Percentiles rank a stretch among this genome's conserved stretches.
These are phyloP conservation scores for Heliamphora pulchella DNA, from an alignment of 179 eudicot species.

Conservation along the genomic window DNA sequence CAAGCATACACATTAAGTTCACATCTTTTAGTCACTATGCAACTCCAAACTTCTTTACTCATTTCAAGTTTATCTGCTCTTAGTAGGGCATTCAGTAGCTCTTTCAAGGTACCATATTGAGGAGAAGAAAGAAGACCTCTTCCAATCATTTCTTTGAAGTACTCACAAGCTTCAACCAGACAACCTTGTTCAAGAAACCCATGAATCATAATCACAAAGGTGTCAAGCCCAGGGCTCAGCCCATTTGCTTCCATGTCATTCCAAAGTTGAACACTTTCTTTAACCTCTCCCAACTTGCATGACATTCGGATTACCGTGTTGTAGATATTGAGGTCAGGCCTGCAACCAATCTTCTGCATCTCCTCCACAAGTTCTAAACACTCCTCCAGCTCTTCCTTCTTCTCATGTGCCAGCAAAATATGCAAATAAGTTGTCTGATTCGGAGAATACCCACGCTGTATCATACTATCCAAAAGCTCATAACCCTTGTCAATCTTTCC, in stretches of 20 bases:
- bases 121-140: constrained; percentile 81
- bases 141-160: constrained; percentile 77
- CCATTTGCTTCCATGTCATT: constrained; percentile 62
- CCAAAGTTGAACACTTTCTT: constrained; percentile 61
- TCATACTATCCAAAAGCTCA: constrained; percentile 63
- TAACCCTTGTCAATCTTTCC: constrained; percentile 60
- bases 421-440: constrained; percentile 63
- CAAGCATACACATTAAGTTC: constrained; percentile 80
- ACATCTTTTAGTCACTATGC: constrained; percentile 65
- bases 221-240: constrained; percentile 55
- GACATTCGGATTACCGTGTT: constrained; percentile 62
- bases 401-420: constrained; percentile 76
- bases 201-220: constrained; percentile 62
- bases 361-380: constrained; percentile 62
- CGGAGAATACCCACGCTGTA: constrained; percentile 56
- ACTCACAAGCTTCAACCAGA: constrained; percentile 66
- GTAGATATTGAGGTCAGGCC: constrained; percentile 62
- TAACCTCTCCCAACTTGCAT: constrained; percentile 70
- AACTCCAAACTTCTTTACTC: constrained; percentile 78
- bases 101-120: constrained; percentile 75
- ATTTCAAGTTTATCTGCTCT: constrained; percentile 74
- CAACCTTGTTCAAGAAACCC: constrained; percentile 60
- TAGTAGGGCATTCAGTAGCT: constrained; percentile 57
- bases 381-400: constrained; percentile 75
- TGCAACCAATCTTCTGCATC: constrained; percentile 58